A percentile compares a stretch with the other conserved stretches of the same genome.
These are phyloP conservation scores for Carex myosuroides DNA, from an alignment of 176 grass and related monocot genomes.

Conservation along the genomic window DNA sequence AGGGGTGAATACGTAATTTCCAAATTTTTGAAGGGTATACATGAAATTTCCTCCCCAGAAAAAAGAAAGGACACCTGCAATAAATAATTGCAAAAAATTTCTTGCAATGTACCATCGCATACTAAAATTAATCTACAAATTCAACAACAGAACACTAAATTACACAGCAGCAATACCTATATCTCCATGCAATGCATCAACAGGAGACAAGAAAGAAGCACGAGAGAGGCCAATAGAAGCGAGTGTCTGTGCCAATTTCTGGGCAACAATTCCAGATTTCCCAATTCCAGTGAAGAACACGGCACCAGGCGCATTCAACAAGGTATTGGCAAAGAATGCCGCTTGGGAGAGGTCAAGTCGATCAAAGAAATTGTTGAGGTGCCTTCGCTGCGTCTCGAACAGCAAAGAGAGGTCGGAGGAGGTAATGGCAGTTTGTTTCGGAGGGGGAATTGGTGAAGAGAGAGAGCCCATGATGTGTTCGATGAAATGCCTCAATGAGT, in stretches of 20 bases:
- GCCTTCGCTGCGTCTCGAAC: slow-evolving; percentile 50
- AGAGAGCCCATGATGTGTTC: slow-evolving; percentile 17
- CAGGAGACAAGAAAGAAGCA: slow-evolving; percentile 60
- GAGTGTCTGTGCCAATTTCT: slow-evolving; percentile 74
- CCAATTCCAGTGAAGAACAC: slow-evolving; percentile 92
- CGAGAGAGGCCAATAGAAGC: slow-evolving; percentile 76
- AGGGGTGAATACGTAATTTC: too few species aligned
- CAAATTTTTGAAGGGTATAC: too few species aligned
- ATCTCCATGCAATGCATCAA: slow-evolving; percentile 94
- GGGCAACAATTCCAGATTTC: slow-evolving; percentile 81
- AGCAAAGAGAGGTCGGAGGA: slow-evolving; percentile 43
- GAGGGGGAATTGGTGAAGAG: background rate
- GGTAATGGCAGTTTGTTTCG: slow-evolving; percentile 28
- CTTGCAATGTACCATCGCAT: background rate
- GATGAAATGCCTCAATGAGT: background rate
- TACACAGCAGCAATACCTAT: slow-evolving; percentile 31
- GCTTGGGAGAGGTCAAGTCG: slow-evolving; percentile 56
- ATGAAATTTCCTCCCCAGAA: too few species aligned
- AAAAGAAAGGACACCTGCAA: background rate
- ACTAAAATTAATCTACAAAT: background rate
- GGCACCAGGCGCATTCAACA: slow-evolving; percentile 62
- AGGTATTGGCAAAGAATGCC: slow-evolving; percentile 56
- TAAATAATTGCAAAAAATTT: background rate
- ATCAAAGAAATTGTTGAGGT: slow-evolving; percentile 81
- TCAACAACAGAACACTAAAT: background rate